Evolutionary conservation across 352 stramenopile genomes (phyloP), one percentile per base, ranked within the genome.

Genomic region (Hyaloperonospora arabidopsidis): DNA sequence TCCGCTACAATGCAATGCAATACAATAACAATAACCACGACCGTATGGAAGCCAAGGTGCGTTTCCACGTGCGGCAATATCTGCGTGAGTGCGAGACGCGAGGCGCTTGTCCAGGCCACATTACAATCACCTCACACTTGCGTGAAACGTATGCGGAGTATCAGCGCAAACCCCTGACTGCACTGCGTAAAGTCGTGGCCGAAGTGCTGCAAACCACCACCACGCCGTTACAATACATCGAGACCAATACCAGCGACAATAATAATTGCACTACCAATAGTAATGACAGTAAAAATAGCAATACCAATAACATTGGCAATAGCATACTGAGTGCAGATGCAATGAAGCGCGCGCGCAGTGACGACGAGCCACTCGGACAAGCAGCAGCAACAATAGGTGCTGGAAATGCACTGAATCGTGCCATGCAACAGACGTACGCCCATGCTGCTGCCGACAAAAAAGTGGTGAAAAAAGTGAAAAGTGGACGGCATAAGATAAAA

Each of bases 41-140:
- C 25, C 4, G 25, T 8, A 93, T 93, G 84, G 79, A 94, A 66
- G 74, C 78, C 34, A 94, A 94, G 58, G 76, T 94, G 57, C 85
- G 70, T 49, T 94, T 94, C 72, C 81, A 92, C 57, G 82, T 92
- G 67, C 79, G 82, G 5, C 79, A 76, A 46, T 94, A 85, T 59
- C 63, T 94, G 57, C 76, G 76, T 62, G 81, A 92, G 54, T 90
- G 79, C 68, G 81, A 89, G 53, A 74, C 89, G 48, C 67, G 69
- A 11, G 75, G 76, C 39, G 60, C 70, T 19, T 65, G 55, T 15
- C 77, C 81, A 22, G 72, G 67, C 2, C 81, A 94, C 41, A 65
- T 80, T 14, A 86, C 76, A 0, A 68, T 92, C 14, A 74, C 81
- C 0, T 57, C 59, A 7, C 68, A 93, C 22, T 61, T 95, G 43